Evolutionary conservation across 345 rosid species (phyloP), one percentile per base, ranked within the genome.

Genomic region (Gossypium rotundifolium): DNA sequence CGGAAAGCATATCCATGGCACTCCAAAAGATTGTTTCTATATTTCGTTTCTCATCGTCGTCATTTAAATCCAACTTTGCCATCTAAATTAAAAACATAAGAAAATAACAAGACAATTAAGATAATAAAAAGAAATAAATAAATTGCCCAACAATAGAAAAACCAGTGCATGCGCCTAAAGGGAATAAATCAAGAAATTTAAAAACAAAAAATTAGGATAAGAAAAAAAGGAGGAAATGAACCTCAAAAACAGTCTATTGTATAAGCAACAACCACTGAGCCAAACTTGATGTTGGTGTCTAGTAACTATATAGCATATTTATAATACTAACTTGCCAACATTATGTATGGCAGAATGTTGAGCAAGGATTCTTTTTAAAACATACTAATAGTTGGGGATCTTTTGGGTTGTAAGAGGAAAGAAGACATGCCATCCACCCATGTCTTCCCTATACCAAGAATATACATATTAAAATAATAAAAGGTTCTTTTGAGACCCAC

Each of bases 1-100:
- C 91, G 27, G 99, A 95, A 71, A 95, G 98, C 93, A 88, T 91
- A 86, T 89, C 98, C 84, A 95, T 93, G 75, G 99, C 99, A 86
- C 93, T 93, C 87, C 94, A 91, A 76, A 93, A 95, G 72, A 93
- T 91, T 27, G 84, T 87, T 83, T 95, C 99, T 67, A 80, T 91
- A 74, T 84, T 85, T 51, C 62, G 91, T 87, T 95, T 95, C 88
- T 95, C 99, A 67, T 91, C 90, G 65, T 95, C 99, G 25, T 82
- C 87, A 75, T 87, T 95, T 57, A 95, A 84, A 87, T 90, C 99
- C 99, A 95, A 81, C 84, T 93, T 95, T 71, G 98, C 90, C 97
- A 95, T 93, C 99, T 95, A 79, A 4, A 62, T 40, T 25, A 6
- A 22, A 73, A 70, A 69, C 40, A 67, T 29, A 75, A 62, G 11